phyloP scores from a whole-genome alignment of 2,329 filamentous ascomycete genomes.

The Botrytis pseudocinerea region DNA sequence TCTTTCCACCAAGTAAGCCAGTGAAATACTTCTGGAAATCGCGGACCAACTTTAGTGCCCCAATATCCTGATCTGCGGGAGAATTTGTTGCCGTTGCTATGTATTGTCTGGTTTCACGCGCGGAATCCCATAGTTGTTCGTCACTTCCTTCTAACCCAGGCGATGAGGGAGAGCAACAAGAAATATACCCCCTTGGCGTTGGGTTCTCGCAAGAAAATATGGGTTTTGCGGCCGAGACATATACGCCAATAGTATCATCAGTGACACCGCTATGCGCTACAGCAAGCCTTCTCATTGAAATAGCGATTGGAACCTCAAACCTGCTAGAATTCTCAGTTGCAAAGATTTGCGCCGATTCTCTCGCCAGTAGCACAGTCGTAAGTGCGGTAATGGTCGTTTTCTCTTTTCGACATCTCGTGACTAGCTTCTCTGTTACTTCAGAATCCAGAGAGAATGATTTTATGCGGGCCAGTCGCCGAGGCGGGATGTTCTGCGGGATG shows the following conservation, averaged over 20 bases:
- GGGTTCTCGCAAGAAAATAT: conserved; percentile 27
- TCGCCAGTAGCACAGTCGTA: conserved; percentile 27
- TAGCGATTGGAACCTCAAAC: conserved; percentile 26
- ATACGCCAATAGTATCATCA: conserved; percentile 3
- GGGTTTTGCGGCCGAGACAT: conserved; percentile 21
- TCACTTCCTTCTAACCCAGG: neutral
- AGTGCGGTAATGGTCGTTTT: conserved; percentile 30
- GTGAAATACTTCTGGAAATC: conserved; percentile 49
- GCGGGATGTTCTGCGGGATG: conserved; percentile 15
- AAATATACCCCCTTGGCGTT: conserved; percentile 27
- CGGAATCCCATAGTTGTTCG: conserved; percentile 28
- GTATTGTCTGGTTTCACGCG: conserved; percentile 27
- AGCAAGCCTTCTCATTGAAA: conserved; percentile 23
- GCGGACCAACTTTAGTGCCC: conserved; percentile 46
- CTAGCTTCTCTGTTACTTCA: conserved; percentile 18
- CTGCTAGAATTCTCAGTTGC: conserved; percentile 22
- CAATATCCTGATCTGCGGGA: conserved; percentile 47
- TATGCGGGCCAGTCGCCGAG: conserved; percentile 19
- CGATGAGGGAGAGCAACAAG: conserved; percentile 21
- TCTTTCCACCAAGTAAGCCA: conserved; percentile 46
- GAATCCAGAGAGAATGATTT: conserved; percentile 25
- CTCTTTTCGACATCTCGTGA: conserved; percentile 29
- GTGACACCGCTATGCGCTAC: neutral
- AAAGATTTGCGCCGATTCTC: conserved; percentile 29
- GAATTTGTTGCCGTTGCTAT: conserved; percentile 44